phyloP scores from a whole-genome alignment of 345 rosid genomes.

The Brassica nigra region DNA sequence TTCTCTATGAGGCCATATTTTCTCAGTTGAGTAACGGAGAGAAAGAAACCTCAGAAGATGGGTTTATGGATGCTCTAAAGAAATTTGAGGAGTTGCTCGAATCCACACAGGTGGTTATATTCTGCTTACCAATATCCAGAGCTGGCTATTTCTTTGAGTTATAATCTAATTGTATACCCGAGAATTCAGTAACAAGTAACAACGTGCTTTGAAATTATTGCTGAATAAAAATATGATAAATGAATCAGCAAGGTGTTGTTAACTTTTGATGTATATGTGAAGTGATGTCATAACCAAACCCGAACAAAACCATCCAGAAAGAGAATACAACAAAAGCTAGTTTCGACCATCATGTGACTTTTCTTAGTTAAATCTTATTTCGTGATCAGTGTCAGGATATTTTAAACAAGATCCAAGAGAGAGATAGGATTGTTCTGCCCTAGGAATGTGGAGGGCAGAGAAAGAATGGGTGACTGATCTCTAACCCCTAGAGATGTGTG shows the following conservation, averaged over 20 bases:
- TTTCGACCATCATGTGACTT: background rate
- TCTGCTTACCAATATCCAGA: constrained; percentile 40
- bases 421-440: background rate
- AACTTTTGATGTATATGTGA: background rate
- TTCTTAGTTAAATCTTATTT: background rate
- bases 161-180: constrained; percentile 22
- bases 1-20: constrained; percentile 60
- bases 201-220: background rate
- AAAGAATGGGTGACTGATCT: constrained; percentile 19
- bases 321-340: background rate
- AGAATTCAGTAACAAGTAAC: background rate
- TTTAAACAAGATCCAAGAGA: background rate
- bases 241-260: background rate
- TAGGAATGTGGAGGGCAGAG: constrained; percentile 10
- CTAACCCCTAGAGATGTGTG: constrained; percentile 9
- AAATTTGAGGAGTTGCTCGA: constrained; percentile 66
- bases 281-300: constrained; percentile 1
- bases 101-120: constrained; percentile 51
- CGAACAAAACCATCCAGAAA: background rate
- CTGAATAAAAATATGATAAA: constrained; percentile 2
- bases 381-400: background rate
- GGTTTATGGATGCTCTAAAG: constrained; percentile 38
- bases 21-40: constrained; percentile 40
- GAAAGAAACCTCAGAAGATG: constrained; percentile 36
- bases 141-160: background rate